Base-by-base conservation (phyloP, 352 stramenopile species). In the Phytopythium litorale region DNA sequence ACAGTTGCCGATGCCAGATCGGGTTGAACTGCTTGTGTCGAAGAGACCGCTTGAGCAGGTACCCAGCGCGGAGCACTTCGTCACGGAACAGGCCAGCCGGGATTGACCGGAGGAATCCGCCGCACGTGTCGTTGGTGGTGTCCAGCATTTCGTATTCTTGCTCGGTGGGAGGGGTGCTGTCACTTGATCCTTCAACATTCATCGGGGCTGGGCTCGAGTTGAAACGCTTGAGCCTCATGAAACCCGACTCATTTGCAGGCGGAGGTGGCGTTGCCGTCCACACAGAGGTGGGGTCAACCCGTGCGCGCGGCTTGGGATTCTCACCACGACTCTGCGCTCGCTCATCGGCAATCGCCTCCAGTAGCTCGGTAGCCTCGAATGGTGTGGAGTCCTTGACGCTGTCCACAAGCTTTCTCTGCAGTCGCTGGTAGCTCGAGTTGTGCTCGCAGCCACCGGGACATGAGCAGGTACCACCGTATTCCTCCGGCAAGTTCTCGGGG, bases 11-110 rank as follows among this genome's bases (percentile, higher is more conserved):
- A 53, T 89, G 77, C 81, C 83, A 92, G 53, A 92, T 92, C 49
- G 83, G 83, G 45, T 84, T 88, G 72, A 88, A 92, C 61, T 91
- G 81, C 73, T 94, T 94, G 75, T 94, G 83, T 3, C 86, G 84
- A 37, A 95, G 75, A 45, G 89, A 92, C n/a, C 87, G 78, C 75
- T 96, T 92, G 55, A 96, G 82, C 61, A 94, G 55, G 56, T 87
- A 95, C 1, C 87, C 79, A 4, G 78, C 78, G 55, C 81, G 81
- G 32, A 92, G 51, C 16, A 92, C 84, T 58, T 91, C 76, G n/a
- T 87, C 82, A 7, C 67, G 69, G 62, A 88, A 88, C 38, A 77
- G 76, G 1, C 71, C 67, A 3, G 68, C 45, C 15, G 71, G 69
- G 46, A 82, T 82, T 7, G 68, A 72, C 25, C 64, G 68, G 25